Conservation (phyloP, 805 yeast genomes). For the Ogataea salicorniae region DNA sequence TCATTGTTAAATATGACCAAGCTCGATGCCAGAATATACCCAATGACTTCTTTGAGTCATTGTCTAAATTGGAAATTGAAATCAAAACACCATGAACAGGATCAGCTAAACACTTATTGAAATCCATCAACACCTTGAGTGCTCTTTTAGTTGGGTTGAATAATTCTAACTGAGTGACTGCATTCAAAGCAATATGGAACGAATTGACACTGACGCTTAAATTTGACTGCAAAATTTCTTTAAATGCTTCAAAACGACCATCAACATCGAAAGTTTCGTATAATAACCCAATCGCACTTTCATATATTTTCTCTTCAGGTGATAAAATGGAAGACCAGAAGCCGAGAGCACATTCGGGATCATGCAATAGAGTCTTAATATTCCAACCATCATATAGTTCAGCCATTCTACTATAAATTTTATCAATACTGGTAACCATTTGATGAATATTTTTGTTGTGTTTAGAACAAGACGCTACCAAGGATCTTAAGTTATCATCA, state of each 20-base stretch:
- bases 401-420: conserved; percentile 21
- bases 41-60: conserved; percentile 22
- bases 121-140: conserved; percentile 70
- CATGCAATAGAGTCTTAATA: conserved; percentile 32
- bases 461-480: conserved; percentile 21
- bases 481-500: conserved; percentile 16
- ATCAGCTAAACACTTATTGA: conserved; percentile 55
- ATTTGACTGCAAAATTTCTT: conserved; percentile 42
- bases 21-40: conserved; percentile 56
- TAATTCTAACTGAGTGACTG: conserved; percentile 12
- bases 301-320: conserved; percentile 51
- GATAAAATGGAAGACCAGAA: conserved; percentile 74
- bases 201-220: conserved; percentile 45
- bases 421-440: conserved; percentile 17
- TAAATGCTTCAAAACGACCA: conserved; percentile 76
- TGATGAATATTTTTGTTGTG: conserved; percentile 23
- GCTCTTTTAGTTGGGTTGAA: conserved; percentile 38
- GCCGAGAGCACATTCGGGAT: conserved; percentile 46
- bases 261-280: conserved; percentile 75
- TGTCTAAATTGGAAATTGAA: conserved; percentile 6
- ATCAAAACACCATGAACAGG: conserved; percentile 56
- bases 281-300: conserved; percentile 63
- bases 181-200: conserved; percentile 22
- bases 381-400: conserved; percentile 17
- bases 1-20: conserved; percentile 70